These are phyloP conservation scores for Backusella parvicylindrica DNA, from an alignment of 192 early-diverging fungal species.

Conservation along the genomic window DNA sequence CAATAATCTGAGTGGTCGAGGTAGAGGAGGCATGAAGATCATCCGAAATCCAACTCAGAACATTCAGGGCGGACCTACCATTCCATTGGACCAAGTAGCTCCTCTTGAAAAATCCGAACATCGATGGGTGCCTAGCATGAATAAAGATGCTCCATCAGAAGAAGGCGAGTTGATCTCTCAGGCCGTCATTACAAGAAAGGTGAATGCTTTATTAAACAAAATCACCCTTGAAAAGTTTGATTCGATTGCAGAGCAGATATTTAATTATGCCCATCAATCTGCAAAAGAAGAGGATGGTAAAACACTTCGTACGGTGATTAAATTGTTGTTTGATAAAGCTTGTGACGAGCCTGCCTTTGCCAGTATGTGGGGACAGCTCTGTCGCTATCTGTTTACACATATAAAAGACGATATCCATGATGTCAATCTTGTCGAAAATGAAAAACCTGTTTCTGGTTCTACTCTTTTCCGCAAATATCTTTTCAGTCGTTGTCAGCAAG, in stretches of 20 bases:
- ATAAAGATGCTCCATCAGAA: conserved; percentile 11
- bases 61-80: conserved; percentile 38
- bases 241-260: conserved; percentile 76
- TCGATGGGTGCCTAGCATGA: conserved; percentile 66
- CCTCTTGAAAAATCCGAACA: conserved; percentile 80
- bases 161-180: conserved; percentile 27
- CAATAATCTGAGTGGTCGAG: conserved; percentile 28
- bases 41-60: conserved; percentile 35
- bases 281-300: conserved; percentile 62
- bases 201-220: conserved; percentile 93
- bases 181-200: conserved; percentile 71
- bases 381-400: conserved; percentile 71
- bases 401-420: conserved; percentile 54
- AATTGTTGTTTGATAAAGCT: conserved; percentile 91
- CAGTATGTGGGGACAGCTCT: conserved; percentile 86
- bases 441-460: conserved; percentile 50
- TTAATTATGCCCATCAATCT: conserved; percentile 73
- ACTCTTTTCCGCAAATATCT: conserved; percentile 88
- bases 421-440: conserved; percentile 55
- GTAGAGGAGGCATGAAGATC: conserved; percentile 26
- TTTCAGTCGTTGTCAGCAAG: conserved; percentile 91
- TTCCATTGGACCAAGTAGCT: conserved; percentile 59
- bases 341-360: conserved; percentile 91
- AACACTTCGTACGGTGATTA: conserved; percentile 81
- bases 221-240: conserved; percentile 96